Evolutionary conservation across 2,329 filamentous ascomycete genomes (phyloP).

Genomic region (Fusarium dlaminii): DNA sequence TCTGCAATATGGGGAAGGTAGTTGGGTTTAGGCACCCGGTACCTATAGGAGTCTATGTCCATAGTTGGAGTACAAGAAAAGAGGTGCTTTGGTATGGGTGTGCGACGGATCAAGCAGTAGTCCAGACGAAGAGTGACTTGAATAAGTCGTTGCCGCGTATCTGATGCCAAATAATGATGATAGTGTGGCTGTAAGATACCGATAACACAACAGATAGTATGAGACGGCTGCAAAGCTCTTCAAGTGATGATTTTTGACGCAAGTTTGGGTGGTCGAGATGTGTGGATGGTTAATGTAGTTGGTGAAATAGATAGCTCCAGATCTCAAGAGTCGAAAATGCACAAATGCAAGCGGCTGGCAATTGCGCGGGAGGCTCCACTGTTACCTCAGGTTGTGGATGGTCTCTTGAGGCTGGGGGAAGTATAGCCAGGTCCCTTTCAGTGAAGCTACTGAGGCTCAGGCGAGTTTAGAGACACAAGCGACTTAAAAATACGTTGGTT

Average conservation of each 20-base stretch:
- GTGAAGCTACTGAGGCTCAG: not conserved
- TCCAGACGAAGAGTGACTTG: slow-evolving; percentile 6
- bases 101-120: not conserved
- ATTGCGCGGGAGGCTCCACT: not conserved
- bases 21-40: slow-evolving; percentile 66
- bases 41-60: slow-evolving; percentile 60
- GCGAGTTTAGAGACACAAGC: not conserved
- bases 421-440: slow-evolving; percentile 1
- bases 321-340: slow-evolving; percentile 28
- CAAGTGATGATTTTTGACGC: not conserved
- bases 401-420: not conserved
- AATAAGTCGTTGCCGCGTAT: slow-evolving; percentile 12
- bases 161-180: not conserved
- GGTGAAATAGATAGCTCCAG: slow-evolving; percentile 27
- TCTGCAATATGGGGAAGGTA: slow-evolving; percentile 66
- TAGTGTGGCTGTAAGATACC: not conserved
- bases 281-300: slow-evolving; percentile 23
- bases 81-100: not conserved
- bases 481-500: not conserved
- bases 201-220: not conserved
- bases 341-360: slow-evolving; percentile 32
- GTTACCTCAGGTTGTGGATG: slow-evolving; percentile 1
- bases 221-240: not conserved
- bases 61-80: slow-evolving; percentile 32
- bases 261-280: not conserved